Percentiles rank a stretch among this genome's conserved stretches.
Conservation (phyloP, 2,329 filamentous ascomycete species). For the Fusarium camptoceras region DNA sequence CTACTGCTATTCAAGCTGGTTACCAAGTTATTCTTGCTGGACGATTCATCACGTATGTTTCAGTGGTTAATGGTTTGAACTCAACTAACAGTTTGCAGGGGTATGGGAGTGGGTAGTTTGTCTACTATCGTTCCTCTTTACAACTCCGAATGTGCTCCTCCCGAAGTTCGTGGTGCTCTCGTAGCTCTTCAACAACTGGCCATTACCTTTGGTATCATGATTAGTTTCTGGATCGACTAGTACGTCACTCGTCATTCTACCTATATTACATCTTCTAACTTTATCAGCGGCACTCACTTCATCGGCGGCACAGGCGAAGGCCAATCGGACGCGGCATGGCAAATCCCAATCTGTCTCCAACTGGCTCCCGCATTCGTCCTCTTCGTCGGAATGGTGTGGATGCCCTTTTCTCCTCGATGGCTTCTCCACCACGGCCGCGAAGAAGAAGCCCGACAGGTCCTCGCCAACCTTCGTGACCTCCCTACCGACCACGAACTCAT, state of each 20-base stretch:
- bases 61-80: fast-evolving
- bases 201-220: conserved; percentile 73
- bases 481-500: conserved; percentile 72
- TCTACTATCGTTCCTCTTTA: conserved; percentile 74
- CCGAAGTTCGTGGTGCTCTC: conserved; percentile 57
- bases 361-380: conserved; percentile 74
- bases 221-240: conserved; percentile 73
- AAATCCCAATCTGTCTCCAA: conserved; percentile 78
- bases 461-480: conserved; percentile 72
- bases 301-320: conserved; percentile 65
- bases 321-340: conserved; percentile 78
- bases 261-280: neutral
- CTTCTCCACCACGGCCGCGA: conserved; percentile 77
- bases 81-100: conserved; percentile 46
- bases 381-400: conserved; percentile 78
- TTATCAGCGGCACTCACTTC: conserved; percentile 67
- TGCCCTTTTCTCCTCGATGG: conserved; percentile 84
- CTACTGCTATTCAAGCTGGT: conserved; percentile 67
- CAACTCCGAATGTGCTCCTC: conserved; percentile 60
- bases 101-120: conserved; percentile 76
- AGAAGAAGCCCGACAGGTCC: conserved; percentile 71
- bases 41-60: conserved; percentile 72
- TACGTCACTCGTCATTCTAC: conserved; percentile 29
- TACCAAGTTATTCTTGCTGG: conserved; percentile 74
- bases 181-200: conserved; percentile 64